Evolutionary conservation across 768 basidiomycete genomes (phyloP), one percentile per base, ranked within the genome.

Genomic region (Arthromyces matolae): DNA sequence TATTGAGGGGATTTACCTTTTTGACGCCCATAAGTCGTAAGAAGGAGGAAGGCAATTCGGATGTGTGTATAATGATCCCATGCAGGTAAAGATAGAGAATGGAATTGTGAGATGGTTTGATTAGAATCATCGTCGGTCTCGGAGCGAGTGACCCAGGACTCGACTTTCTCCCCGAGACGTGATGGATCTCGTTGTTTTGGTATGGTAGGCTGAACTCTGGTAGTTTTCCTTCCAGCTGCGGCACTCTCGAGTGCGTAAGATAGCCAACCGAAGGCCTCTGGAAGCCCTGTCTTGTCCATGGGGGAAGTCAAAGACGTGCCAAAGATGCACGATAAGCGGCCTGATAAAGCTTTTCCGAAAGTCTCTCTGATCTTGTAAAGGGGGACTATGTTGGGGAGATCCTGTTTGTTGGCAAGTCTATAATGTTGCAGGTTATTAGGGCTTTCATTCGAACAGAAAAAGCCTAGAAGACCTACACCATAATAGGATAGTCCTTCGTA

Each of bases 371-470:
- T 71, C 45, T 79, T 73, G 49, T 74, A 69, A 3, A 77, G 61
- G 25, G 73, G 65, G 60, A 78, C 68, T 27, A 73, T 69, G 49
- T 75, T 72, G 10, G 81, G 75, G 31, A 75, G 50, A 63, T 86
- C 83, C 57, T 78, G 75, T 64, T 85, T 85, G 63, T 81, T 84
- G 49, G 79, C 81, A 22, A 85, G 58, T 46, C 72, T 74, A 45
- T 8, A 24, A 31, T 35, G n/a, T 25, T n/a, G 16, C 13, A n/a
- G 16, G 4, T 16, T 14, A 22, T 45, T n/a, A 46, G 22, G 8
- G 33, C 22, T n/a, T 6, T 23, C 19, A 42, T 34, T 9, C 71
- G 5, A 70, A 47, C 70, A 67, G 52, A 70, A 66, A 55, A 65
- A 8, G 12, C 7, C n/a, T 8, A 25, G 8, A 8, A 19, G 19